phyloP scores from a whole-genome alignment of 148 eudicot genomes.

The Amaranthus hypochondriacus region DNA sequence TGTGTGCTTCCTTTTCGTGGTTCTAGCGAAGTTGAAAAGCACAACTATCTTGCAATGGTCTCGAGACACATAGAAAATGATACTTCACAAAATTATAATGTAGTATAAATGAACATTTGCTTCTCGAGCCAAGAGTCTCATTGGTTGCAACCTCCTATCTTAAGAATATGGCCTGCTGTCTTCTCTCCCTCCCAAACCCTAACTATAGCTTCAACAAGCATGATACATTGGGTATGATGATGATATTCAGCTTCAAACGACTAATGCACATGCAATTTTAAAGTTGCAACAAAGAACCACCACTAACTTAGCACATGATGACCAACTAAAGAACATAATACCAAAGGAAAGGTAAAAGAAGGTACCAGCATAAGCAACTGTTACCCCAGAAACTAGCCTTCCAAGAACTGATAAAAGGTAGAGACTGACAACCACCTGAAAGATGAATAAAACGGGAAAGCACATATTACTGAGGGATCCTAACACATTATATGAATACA shows the following conservation, averaged over 20 bases:
- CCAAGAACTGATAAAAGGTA: slow-evolving; percentile 80
- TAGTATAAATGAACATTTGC: no score
- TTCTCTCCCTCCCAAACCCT: no score
- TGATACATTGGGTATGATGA: no score
- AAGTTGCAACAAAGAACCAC: background rate
- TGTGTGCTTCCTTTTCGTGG: no score
- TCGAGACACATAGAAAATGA: no score
- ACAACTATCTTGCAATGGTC: background rate
- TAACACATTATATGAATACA: no score
- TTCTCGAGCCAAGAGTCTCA: no score
- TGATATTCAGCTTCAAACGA: background rate
- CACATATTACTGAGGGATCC: no score
- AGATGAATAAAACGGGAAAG: background rate
- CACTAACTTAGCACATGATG: background rate
- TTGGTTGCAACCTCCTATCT: no score
- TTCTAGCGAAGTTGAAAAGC: background rate
- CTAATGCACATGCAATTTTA: background rate
- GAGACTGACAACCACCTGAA: slow-evolving; percentile 68
- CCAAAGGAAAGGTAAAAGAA: background rate
- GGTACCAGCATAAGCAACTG: slow-evolving; percentile 85
- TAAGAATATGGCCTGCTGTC: no score
- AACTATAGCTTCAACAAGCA: no score
- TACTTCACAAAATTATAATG: no score
- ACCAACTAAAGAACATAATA: slow-evolving; percentile 3
- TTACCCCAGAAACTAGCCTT: slow-evolving; percentile 74